A percentile compares a stretch with the other conserved stretches of the same genome.
Evolutionary conservation across 2,329 filamentous ascomycete genomes (phyloP).

Genomic region (Nemania sp.): DNA sequence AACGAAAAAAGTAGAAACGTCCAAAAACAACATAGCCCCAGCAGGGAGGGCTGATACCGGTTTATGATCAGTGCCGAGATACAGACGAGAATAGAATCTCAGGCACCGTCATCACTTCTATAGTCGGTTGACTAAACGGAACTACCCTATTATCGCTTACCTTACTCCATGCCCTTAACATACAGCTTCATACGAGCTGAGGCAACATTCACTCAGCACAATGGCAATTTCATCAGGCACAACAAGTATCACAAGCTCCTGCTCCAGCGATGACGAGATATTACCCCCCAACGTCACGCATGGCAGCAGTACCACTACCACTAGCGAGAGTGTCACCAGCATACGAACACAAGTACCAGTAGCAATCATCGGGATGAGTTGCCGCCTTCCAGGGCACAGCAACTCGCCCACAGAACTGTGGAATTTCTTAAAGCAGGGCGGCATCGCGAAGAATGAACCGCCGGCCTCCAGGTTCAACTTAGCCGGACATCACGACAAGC

Average conservation of each 20-base stretch:
- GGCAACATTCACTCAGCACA: not conserved
- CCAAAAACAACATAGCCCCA: not conserved
- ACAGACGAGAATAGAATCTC: not conserved
- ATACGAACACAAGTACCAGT: constrained; percentile 12
- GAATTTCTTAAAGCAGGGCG: constrained; percentile 17
- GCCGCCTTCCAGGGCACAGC: constrained; percentile 16
- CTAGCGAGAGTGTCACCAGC: not conserved
- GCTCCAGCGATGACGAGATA: constrained; percentile 5
- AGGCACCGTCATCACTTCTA: not conserved
- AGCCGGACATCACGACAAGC: constrained; percentile 10
- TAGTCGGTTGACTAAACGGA: not conserved
- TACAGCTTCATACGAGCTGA: not conserved
- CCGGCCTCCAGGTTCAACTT: constrained; percentile 11
- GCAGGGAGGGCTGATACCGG: not conserved
- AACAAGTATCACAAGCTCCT: constrained; percentile 14
- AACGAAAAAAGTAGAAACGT: not conserved
- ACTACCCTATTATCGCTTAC: not conserved
- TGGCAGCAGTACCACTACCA: not conserved
- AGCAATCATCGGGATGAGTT: constrained; percentile 17
- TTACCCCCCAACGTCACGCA: not conserved
- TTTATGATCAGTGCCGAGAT: not conserved
- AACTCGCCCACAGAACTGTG: constrained; percentile 16
- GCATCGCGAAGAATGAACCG: constrained; percentile 13
- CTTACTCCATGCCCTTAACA: not conserved
- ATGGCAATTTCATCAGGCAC: constrained; percentile 4